phyloP scores from a whole-genome alignment of 768 basidiomycete genomes.

The Kwoniella europaea region DNA sequence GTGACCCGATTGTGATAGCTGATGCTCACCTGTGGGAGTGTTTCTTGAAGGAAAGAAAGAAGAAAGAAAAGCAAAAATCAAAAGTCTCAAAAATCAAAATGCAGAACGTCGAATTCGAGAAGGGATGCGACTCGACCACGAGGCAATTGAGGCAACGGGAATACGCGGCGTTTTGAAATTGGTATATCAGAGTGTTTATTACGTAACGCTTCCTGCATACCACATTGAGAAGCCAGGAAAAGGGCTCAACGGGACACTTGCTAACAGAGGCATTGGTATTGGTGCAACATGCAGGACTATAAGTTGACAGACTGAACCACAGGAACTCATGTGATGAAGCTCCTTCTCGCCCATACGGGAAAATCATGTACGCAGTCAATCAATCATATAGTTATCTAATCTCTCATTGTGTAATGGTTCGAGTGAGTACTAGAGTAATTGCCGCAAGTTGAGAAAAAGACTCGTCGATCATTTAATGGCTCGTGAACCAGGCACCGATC shows the following conservation, averaged over 20 bases:
- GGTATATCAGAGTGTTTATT: neutral
- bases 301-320: no score
- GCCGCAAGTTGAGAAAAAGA: constrained; percentile 14
- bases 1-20: no score
- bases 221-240: neutral
- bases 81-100: constrained; percentile 16
- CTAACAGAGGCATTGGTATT: no score
- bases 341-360: no score
- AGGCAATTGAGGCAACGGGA: constrained; percentile 1
- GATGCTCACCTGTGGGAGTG: constrained; percentile 20
- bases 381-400: constrained; percentile 2
- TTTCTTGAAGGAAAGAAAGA: constrained; percentile 9
- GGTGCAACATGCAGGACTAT: no score
- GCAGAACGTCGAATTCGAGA: neutral
- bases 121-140: constrained; percentile 9
- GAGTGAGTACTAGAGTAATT: neutral
- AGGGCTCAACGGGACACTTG: no score
- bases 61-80: constrained; percentile 9
- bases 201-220: neutral
- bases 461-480: constrained; percentile 12
- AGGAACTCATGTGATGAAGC: no score
- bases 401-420: neutral
- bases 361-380: no score
- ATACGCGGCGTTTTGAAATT: constrained; percentile 22
- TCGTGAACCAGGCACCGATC: constrained; percentile 21